Evolutionary conservation across 2,329 filamentous ascomycete genomes (phyloP).

Genomic region (Fusarium zealandicum): DNA sequence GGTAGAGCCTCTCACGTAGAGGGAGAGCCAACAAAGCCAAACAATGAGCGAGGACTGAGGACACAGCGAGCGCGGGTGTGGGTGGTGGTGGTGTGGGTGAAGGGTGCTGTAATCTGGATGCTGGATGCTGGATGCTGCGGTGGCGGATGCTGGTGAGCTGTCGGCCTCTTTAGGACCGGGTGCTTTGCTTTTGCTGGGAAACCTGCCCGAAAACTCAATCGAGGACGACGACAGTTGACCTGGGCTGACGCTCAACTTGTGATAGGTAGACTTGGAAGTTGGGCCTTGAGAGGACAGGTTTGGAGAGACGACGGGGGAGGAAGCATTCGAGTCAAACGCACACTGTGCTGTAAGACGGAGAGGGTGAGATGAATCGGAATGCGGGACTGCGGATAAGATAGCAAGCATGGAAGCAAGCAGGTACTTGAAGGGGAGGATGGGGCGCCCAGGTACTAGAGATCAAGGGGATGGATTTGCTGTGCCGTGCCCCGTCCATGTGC

Average conservation of each 20-base stretch:
- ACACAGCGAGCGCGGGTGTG: slow-evolving; percentile 32
- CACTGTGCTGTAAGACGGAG: slow-evolving; percentile 27
- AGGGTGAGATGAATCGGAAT: slow-evolving; percentile 32
- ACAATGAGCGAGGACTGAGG: slow-evolving; percentile 32
- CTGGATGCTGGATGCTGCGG: background rate
- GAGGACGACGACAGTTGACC: background rate
- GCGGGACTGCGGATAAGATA: slow-evolving; percentile 28
- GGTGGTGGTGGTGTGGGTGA: slow-evolving; percentile 25
- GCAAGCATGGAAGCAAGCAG: background rate
- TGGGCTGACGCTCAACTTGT: background rate
- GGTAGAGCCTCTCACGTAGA: slow-evolving; percentile 4
- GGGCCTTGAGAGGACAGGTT: background rate
- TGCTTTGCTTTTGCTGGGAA: slow-evolving; percentile 17
- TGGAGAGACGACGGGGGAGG: slow-evolving; percentile 16
- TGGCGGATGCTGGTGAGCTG: slow-evolving; percentile 23
- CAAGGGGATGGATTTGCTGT: slow-evolving; percentile 6
- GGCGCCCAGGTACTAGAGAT: background rate
- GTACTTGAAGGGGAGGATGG: slow-evolving; percentile 20
- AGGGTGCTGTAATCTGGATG: background rate
- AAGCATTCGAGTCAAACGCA: slow-evolving; percentile 22
- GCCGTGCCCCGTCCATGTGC: slow-evolving; percentile 8
- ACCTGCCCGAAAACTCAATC: slow-evolving; percentile 24
- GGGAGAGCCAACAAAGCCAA: slow-evolving; percentile 36
- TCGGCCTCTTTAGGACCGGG: background rate
- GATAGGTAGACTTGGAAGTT: background rate